Evolutionary conservation across 345 rosid genomes (phyloP).

Genomic region (Luvunga scandens): DNA sequence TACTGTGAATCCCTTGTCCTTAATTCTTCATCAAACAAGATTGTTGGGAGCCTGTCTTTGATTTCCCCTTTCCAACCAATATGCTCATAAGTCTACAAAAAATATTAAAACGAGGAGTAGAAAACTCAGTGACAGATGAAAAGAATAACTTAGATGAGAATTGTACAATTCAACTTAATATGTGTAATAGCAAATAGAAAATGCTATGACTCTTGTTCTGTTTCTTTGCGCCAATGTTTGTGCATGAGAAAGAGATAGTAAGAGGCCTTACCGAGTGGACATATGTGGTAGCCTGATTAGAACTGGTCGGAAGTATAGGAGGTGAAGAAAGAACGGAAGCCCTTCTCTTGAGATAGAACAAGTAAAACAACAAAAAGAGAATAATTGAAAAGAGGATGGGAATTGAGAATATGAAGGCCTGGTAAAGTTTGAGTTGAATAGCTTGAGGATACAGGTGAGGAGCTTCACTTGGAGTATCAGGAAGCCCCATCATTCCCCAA

Average conservation of each 20-base stretch:
- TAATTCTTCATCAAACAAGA: conserved; percentile 75
- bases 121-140: too few relatives aligned
- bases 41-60: conserved; percentile 59
- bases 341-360: conserved; percentile 95
- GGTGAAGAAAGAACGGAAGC: conserved; percentile 50
- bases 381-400: conserved; percentile 91
- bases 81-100: conserved; percentile 44
- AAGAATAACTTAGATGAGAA: not conserved
- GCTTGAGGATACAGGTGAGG: conserved; percentile 82
- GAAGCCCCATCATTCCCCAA: conserved; percentile 51
- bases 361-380: conserved; percentile 79
- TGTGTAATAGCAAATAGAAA: not conserved
- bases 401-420: conserved; percentile 95
- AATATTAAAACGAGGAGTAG: not conserved
- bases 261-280: conserved; percentile 45
- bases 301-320: conserved; percentile 44
- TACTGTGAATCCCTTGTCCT: conserved; percentile 75
- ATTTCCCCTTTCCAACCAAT: conserved; percentile 58
- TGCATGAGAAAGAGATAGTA: conserved; percentile 7
- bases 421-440: conserved; percentile 87
- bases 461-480: conserved; percentile 48
- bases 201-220: not conserved
- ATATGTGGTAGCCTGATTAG: conserved; percentile 39
- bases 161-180: not conserved
- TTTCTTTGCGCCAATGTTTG: not conserved